Evolutionary conservation across 139 green algal species (phyloP).

Genomic region (Chlamydomonas sp.): DNA sequence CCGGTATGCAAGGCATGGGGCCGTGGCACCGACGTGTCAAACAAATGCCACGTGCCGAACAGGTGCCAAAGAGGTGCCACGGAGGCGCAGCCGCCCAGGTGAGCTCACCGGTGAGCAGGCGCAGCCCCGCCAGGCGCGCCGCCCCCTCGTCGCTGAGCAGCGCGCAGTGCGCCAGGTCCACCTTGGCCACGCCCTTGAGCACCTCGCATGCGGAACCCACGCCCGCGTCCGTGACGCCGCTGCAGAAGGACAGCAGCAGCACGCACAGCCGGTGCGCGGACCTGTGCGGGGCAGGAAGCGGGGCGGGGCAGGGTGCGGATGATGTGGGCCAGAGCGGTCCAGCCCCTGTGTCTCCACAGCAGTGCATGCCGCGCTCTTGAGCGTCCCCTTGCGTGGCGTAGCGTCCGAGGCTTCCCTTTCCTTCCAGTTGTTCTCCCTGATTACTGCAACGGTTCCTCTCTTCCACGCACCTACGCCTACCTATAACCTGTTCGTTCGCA

Average conservation of each 20-base stretch:
- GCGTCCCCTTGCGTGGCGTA: no score
- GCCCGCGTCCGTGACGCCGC: constrained; percentile 48
- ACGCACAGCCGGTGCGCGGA: constrained; percentile 37
- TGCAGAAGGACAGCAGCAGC: constrained; percentile 48
- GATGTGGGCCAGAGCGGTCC: background rate
- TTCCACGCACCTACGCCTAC: no score
- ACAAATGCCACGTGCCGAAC: no score
- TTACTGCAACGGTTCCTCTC: no score
- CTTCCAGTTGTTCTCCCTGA: no score
- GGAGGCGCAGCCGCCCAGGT: background rate
- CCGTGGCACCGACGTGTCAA: background rate
- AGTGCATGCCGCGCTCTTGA: no score
- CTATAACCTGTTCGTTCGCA: no score
- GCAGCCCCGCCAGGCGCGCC: constrained; percentile 33
- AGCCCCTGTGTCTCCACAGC: no score
- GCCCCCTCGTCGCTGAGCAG: constrained; percentile 51
- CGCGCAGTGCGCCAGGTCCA: constrained; percentile 53
- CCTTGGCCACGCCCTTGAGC: constrained; percentile 9
- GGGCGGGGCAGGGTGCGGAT: no score
- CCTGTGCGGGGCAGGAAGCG: background rate
- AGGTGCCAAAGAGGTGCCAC: background rate
- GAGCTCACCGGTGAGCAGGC: constrained; percentile 49
- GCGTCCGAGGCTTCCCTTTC: no score
- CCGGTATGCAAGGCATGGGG: background rate
- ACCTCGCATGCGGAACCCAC: constrained; percentile 18